phyloP scores from a whole-genome alignment of 345 rosid species.

The Punica granatum region DNA sequence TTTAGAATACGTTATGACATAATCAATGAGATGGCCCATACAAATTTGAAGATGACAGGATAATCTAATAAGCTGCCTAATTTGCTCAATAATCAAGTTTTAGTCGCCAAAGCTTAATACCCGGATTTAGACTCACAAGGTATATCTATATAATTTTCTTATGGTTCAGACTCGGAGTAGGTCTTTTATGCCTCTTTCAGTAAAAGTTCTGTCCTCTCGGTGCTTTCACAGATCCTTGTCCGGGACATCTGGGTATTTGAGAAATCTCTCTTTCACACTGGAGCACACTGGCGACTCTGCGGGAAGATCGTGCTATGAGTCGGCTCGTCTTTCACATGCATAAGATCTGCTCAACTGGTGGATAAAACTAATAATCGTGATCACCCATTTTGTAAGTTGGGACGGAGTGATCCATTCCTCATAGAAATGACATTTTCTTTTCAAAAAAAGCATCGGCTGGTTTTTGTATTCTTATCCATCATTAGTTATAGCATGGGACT shows the following conservation, averaged over 20 bases:
- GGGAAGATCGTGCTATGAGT: conserved; percentile 41
- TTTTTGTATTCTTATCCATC: not conserved
- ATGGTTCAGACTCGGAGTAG: not conserved
- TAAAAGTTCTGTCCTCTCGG: not conserved
- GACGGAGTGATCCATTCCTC: not conserved
- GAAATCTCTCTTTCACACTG: conserved; percentile 83
- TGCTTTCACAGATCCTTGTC: conserved; percentile 57
- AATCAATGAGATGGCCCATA: too few relatives aligned
- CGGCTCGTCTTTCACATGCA: not conserved
- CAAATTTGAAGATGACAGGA: not conserved
- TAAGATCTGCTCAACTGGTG: not conserved
- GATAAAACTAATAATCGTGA: not conserved
- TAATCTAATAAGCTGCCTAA: not conserved
- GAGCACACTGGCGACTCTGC: conserved; percentile 87
- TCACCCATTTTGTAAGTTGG: not conserved
- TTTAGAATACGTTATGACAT: not conserved
- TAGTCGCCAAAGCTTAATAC: not conserved
- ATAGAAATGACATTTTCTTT: not conserved
- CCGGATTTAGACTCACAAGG: not conserved
- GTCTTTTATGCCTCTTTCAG: not conserved
- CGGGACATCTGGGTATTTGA: conserved; percentile 93
- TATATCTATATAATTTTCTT: not conserved
- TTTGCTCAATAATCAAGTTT: not conserved
- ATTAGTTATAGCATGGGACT: not conserved
- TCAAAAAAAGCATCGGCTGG: not conserved